Evolutionary conservation across 495 filamentous ascomycete genomes (phyloP), one percentile per base, ranked within the genome.

Genomic region (Aspergillus campestris): DNA sequence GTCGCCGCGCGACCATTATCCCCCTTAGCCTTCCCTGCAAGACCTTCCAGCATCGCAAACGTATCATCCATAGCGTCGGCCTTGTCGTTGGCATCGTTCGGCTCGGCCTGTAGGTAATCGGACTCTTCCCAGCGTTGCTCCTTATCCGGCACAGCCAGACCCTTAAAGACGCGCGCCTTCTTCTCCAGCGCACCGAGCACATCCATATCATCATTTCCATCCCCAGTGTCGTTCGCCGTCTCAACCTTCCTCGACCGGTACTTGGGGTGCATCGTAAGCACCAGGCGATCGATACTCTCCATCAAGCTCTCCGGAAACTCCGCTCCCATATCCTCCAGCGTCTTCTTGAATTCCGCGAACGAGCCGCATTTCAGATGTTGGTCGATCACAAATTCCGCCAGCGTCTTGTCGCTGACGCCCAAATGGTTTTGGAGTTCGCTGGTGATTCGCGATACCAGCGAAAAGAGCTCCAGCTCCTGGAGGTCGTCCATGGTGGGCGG

Each of bases 331-430:
- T 75, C 75, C 45, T 80, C 78, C 45, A 91, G 77, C 50, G 78
- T 70, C 53, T 75, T 72, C 66, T 81, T 78, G 67, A 95, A 95
- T 5, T 84, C 80, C 11, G 71, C 58, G 38, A 86, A 69, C 3
- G 72, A 75, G 12, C 64, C 67, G 69, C 81, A 87, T 80, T 89
- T 79, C 55, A 84, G 59, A 54, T 94, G 87, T 53, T 94, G 86
- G 49, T 82, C 86, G 53, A 98, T 95, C 45, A 97, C 77, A 61
- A 94, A 98, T 63, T 97, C 92, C 40, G 92, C 89, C 12, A 97
- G 72, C 1, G 88, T 95, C 69, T 94, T 95, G 60, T 98, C 91
- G 63, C 73, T 85, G 57, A 96, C 82, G 30, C 91, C 89, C 43
- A 98, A 66, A 67, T 98, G 86, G 65, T 98, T 98, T 53, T 89